Base-by-base conservation (phyloP, 163 green algal species). In the Scenedesmus sp. region DNA sequence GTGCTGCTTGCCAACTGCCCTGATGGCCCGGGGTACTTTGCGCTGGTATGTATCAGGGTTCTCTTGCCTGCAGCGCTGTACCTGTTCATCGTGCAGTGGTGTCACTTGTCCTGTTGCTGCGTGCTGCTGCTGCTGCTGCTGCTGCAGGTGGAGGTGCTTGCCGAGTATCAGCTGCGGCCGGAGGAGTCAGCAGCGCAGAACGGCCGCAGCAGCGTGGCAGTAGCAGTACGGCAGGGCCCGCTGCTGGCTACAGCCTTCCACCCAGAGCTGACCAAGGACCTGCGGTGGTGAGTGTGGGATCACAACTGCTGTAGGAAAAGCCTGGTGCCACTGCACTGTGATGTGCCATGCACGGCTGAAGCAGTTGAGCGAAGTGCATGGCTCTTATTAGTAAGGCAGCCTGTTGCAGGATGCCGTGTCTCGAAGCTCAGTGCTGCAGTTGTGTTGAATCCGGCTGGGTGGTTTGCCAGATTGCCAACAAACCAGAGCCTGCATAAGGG, bases 231-330 rank as follows among this genome's bases (percentile, higher is more conserved):
- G 54, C 95, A 95, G 26, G 95, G 95, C 4, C 92, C 96, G 23
- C 95, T 99, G 20, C 93, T 99, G 89, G 98, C 97, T 1, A 99
- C 98, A 8, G 97, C 98, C 4, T 99, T 99, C 94, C 98, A 99
- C 92, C 98, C 98, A 55, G 98, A 99, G 95, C 96, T 99, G 7
- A 99, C 98, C 7, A 95, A 94, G 2, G 98, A 99, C 93, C 60
- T 94, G 5, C 93, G 98, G 90, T 99, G 97, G 97, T 98, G 87
- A 92, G 93, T 82, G 23, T 52, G 10, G 2, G 23, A 2, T 18
- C 55, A 23, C 13, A 46, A 46, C 13, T 57, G 77, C 77, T 62
- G 77, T 6, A 18, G 77, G n/a, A 46, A 46, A 46, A 46, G 34
- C 34, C 34, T 46, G 34, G 34, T 46, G 34, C 34, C 34, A 46